Percentiles rank a stretch among this genome's conserved stretches.
phyloP scores from a whole-genome alignment of 257 asterid genomes.

The Lycium ferocissimum region DNA sequence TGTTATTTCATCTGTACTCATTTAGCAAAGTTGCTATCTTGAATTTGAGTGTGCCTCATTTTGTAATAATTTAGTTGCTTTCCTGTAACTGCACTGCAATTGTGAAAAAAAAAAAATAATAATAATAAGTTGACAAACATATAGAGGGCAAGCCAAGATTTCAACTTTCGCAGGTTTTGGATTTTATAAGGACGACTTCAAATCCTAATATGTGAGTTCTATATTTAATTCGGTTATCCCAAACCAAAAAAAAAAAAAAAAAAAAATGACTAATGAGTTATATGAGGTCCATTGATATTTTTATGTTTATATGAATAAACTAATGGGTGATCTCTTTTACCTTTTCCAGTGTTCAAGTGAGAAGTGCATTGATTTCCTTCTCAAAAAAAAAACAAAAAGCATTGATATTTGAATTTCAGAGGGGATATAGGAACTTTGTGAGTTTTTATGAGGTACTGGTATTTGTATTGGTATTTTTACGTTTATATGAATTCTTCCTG shows the following conservation, averaged over 20 bases:
- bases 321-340: constrained; percentile 15
- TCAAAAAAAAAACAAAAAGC: no score
- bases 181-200: background rate
- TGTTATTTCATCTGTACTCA: background rate
- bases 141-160: background rate
- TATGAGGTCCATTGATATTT: no score
- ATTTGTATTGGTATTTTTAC: constrained; percentile 23
- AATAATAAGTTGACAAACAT: no score
- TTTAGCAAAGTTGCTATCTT: background rate
- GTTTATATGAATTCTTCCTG: background rate
- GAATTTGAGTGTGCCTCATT: background rate
- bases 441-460: constrained; percentile 67
- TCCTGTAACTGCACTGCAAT: background rate
- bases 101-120: background rate
- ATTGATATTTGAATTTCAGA: constrained; percentile 57
- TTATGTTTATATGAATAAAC: no score
- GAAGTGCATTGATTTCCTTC: no score
- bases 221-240: no score
- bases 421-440: constrained; percentile 53
- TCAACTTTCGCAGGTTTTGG: background rate
- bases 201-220: no score
- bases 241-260: no score
- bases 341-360: constrained; percentile 67
- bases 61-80: background rate
- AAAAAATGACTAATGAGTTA: no score